Conservation (phyloP, 1,139 yeast genomes). For the Lizanozyma gosingica region DNA sequence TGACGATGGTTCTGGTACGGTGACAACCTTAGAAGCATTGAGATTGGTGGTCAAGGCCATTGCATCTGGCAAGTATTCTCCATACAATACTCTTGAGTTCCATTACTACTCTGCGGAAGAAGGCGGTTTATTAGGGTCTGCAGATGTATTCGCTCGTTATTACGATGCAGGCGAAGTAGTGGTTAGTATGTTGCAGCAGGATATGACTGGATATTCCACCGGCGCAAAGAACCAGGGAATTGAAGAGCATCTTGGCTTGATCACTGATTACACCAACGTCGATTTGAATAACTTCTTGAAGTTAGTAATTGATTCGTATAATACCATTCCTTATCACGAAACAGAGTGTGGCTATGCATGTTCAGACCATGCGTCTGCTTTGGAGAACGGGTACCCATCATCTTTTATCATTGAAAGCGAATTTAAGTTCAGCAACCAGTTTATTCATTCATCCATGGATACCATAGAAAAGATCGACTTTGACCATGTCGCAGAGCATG, state of each 20-base stretch:
- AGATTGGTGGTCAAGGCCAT: slow-evolving; percentile 43
- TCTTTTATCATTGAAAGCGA: slow-evolving; percentile 75
- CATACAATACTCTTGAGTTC: slow-evolving; percentile 74
- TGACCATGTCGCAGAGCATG: slow-evolving; percentile 71
- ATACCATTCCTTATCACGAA: slow-evolving; percentile 61
- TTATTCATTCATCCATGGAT: slow-evolving; percentile 70
- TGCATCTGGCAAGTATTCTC: slow-evolving; percentile 32
- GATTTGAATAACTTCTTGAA: slow-evolving; percentile 57
- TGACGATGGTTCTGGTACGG: slow-evolving; percentile 88
- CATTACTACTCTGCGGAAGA: slow-evolving; percentile 96
- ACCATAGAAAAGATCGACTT: slow-evolving; percentile 73
- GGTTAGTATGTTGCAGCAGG: slow-evolving; percentile 85
- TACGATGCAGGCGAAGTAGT: slow-evolving; percentile 40
- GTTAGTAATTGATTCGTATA: slow-evolving; percentile 48
- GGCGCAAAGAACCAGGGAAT: slow-evolving; percentile 44
- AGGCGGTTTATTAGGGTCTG: slow-evolving; percentile 83
- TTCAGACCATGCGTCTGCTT: slow-evolving; percentile 85
- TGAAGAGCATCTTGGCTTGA: slow-evolving; percentile 73
- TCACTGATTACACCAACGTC: slow-evolving; percentile 62
- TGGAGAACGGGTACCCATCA: slow-evolving; percentile 75
- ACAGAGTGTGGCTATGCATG: slow-evolving; percentile 88
- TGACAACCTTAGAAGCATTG: slow-evolving; percentile 68
- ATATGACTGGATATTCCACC: slow-evolving; percentile 83
- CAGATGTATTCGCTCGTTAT: slow-evolving; percentile 62
- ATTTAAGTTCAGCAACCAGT: slow-evolving; percentile 53